Percentiles rank a stretch among this genome's conserved stretches.
Conservation (phyloP, 1,284 basidiomycete genomes). For the Ceratobasidium sp. region DNA sequence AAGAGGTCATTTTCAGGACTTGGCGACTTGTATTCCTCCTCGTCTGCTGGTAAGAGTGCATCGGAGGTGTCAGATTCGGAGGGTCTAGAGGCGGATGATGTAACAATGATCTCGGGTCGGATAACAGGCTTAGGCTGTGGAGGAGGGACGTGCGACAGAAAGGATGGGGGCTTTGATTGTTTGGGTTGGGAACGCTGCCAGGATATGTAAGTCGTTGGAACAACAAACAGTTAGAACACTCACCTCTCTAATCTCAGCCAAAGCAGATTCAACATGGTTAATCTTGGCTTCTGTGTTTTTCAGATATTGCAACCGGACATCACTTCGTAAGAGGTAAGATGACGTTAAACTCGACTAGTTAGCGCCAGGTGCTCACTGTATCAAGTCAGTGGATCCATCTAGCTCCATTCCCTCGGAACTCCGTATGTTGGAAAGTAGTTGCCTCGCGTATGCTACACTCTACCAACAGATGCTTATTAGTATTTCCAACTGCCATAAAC, state of each 20-base stretch:
- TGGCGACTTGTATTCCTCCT: constrained; percentile 49
- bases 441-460: constrained; percentile 74
- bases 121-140: constrained; percentile 20
- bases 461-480: constrained; percentile 54
- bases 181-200: constrained; percentile 35
- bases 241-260: constrained; percentile 28
- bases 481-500: constrained; percentile 1
- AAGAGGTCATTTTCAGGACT: constrained; percentile 50
- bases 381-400: constrained; percentile 6
- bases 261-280: constrained; percentile 21
- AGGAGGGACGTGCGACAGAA: constrained; percentile 32
- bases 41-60: constrained; percentile 36
- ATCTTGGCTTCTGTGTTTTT: constrained; percentile 34
- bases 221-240: neutral
- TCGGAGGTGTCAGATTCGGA: constrained; percentile 14
- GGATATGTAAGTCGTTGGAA: neutral
- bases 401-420: constrained; percentile 57
- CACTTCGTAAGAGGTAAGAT: neutral
- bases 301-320: constrained; percentile 25
- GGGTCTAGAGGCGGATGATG: constrained; percentile 1
- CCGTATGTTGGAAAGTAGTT: constrained; percentile 70
- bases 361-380: constrained; percentile 4
- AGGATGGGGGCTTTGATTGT: constrained; percentile 35
- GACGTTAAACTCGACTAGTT: neutral
- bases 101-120: constrained; percentile 24